phyloP scores from a whole-genome alignment of 768 basidiomycete genomes.

The Tylopilus sp. region DNA sequence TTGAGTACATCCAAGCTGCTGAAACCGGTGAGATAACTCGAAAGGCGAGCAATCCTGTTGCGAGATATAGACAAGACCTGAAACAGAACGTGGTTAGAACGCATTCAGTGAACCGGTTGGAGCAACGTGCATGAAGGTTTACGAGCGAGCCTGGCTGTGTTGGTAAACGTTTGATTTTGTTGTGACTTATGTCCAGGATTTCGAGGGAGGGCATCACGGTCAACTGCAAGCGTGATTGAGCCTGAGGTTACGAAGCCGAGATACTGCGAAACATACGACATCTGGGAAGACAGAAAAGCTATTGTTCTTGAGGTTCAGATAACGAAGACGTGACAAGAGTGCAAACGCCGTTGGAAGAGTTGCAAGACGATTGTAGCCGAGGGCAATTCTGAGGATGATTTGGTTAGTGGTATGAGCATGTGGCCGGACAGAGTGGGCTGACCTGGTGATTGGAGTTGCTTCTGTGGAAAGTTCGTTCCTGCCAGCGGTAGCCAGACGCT shows the following conservation, averaged over 20 bases:
- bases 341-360: slow-evolving; percentile 74
- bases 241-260: neutral
- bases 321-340: slow-evolving; percentile 69
- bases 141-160: slow-evolving; percentile 72
- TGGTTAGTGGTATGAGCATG: slow-evolving; percentile 5
- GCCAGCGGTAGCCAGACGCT: slow-evolving; percentile 67
- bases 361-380: slow-evolving; percentile 80
- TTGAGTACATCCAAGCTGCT: slow-evolving; percentile 72
- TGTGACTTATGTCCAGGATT: slow-evolving; percentile 91
- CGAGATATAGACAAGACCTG: slow-evolving; percentile 85
- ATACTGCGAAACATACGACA: slow-evolving; percentile 56
- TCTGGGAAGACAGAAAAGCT: slow-evolving; percentile 78
- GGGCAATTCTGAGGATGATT: slow-evolving; percentile 60
- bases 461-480: slow-evolving; percentile 43
- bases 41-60: slow-evolving; percentile 80
- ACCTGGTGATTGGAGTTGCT: slow-evolving; percentile 62
- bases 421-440: slow-evolving; percentile 20
- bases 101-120: neutral
- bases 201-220: slow-evolving; percentile 84
- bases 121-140: slow-evolving; percentile 60
- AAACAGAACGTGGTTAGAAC: slow-evolving; percentile 1
- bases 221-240: slow-evolving; percentile 46
- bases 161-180: slow-evolving; percentile 82
- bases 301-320: slow-evolving; percentile 87
- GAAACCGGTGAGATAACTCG: slow-evolving; percentile 75